Conservation (phyloP, 2,329 filamentous ascomycete genomes). For the Nemania serpens region DNA sequence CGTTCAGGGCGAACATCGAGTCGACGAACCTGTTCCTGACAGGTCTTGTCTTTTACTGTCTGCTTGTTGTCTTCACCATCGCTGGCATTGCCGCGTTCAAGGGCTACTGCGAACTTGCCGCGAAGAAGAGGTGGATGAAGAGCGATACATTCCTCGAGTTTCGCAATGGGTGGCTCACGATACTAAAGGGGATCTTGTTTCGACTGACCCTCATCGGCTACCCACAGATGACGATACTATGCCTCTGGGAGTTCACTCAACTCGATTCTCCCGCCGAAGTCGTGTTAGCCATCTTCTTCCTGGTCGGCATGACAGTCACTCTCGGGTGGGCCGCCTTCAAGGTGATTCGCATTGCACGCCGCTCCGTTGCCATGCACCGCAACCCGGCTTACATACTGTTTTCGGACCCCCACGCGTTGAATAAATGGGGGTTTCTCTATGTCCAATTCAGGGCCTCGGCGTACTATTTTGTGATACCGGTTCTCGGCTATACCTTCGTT, state of each 20-base stretch:
- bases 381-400: slow-evolving; percentile 91
- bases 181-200: slow-evolving; percentile 85
- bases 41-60: slow-evolving; percentile 78
- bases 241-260: slow-evolving; percentile 82
- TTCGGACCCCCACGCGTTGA: slow-evolving; percentile 80
- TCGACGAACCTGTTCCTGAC: slow-evolving; percentile 85
- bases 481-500: slow-evolving; percentile 72
- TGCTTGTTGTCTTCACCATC: slow-evolving; percentile 74
- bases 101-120: slow-evolving; percentile 71
- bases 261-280: slow-evolving; percentile 79
- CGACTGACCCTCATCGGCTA: slow-evolving; percentile 82
- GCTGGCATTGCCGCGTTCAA: slow-evolving; percentile 76
- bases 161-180: slow-evolving; percentile 83
- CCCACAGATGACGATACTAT: slow-evolving; percentile 82
- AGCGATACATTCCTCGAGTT: slow-evolving; percentile 83
- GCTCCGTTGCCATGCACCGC: slow-evolving; percentile 83
- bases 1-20: slow-evolving; percentile 80
- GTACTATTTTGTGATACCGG: slow-evolving; percentile 84
- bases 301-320: slow-evolving; percentile 73
- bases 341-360: slow-evolving; percentile 79
- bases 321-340: slow-evolving; percentile 81
- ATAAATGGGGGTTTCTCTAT: slow-evolving; percentile 93
- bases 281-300: slow-evolving; percentile 78
- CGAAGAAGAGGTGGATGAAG: slow-evolving; percentile 75
- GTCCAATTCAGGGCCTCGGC: slow-evolving; percentile 87